Conservation (phyloP, 2,329 filamentous ascomycete genomes). For the Berkeleyomyces basicola region DNA sequence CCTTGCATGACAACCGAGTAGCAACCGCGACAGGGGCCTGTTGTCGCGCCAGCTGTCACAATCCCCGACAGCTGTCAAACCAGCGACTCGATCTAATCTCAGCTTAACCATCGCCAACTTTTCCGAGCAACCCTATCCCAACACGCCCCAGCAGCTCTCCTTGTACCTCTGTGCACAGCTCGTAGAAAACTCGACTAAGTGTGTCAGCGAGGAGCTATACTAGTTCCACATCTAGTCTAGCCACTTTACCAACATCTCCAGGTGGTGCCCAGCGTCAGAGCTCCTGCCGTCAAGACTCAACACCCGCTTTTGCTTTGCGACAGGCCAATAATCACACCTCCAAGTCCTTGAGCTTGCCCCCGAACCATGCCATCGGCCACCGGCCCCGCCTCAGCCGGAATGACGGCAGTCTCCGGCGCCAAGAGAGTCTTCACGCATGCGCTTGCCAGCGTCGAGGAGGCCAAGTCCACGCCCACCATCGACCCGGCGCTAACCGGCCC, state of each 20-base stretch:
- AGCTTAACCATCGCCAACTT: neutral
- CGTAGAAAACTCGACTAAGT: neutral
- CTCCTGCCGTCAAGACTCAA: neutral
- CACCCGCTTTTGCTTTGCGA: neutral
- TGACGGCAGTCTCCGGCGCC: constrained; percentile 38
- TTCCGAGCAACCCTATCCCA: neutral
- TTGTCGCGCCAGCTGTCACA: neutral
- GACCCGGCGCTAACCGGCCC: constrained; percentile 61
- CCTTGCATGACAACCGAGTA: constrained; percentile 7
- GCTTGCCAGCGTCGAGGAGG: constrained; percentile 38
- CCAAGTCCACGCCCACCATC: constrained; percentile 43
- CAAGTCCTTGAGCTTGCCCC: neutral
- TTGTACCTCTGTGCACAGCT: neutral
- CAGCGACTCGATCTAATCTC: neutral
- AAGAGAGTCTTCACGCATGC: constrained; percentile 37
- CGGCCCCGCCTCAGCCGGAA: constrained; percentile 25
- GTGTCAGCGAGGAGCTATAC: neutral
- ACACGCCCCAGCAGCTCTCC: neutral
- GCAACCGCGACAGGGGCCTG: neutral
- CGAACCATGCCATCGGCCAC: neutral
- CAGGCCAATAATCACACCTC: neutral
- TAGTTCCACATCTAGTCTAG: too few relatives aligned
- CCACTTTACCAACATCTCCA: neutral
- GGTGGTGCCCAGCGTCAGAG: neutral
- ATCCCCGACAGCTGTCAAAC: neutral